Evolutionary conservation across 2,329 filamentous ascomycete genomes (phyloP).

Genomic region (Escovopsis sp.): DNA sequence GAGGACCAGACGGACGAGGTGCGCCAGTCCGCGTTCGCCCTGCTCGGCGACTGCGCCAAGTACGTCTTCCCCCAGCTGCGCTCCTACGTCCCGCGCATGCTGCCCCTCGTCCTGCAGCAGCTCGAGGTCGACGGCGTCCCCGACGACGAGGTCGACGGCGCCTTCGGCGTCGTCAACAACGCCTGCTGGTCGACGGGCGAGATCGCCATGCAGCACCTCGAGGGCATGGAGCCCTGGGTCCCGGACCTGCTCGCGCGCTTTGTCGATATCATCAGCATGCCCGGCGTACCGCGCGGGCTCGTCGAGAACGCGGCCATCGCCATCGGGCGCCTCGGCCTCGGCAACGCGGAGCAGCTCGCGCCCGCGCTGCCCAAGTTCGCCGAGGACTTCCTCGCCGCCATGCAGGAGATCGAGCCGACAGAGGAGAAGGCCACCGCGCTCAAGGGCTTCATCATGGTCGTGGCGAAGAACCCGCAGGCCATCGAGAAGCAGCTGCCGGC

Average conservation of each 20-base stretch:
- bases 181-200: slow-evolving; percentile 95
- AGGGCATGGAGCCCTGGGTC: slow-evolving; percentile 62
- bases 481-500: slow-evolving; percentile 75
- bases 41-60: slow-evolving; percentile 88
- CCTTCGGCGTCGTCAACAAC: slow-evolving; percentile 92
- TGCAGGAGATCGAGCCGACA: slow-evolving; percentile 73
- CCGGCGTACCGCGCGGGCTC: slow-evolving; percentile 71
- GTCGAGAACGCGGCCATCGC: slow-evolving; percentile 92
- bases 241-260: slow-evolving; percentile 64
- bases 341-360: slow-evolving; percentile 61
- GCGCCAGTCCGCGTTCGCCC: slow-evolving; percentile 85
- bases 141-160: slow-evolving; percentile 69
- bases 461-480: slow-evolving; percentile 74
- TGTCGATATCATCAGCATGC: slow-evolving; percentile 70
- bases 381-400: slow-evolving; percentile 63
- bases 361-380: slow-evolving; percentile 70
- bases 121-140: slow-evolving; percentile 65
- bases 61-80: slow-evolving; percentile 77
- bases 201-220: slow-evolving; percentile 67
- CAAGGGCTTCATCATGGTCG: slow-evolving; percentile 73
- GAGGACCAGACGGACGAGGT: slow-evolving; percentile 84
- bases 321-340: slow-evolving; percentile 71
- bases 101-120: slow-evolving; percentile 75
- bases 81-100: slow-evolving; percentile 54
- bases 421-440: slow-evolving; percentile 93